phyloP scores from a whole-genome alignment of 2,329 filamentous ascomycete genomes.

The Ceratocystis variospora region DNA sequence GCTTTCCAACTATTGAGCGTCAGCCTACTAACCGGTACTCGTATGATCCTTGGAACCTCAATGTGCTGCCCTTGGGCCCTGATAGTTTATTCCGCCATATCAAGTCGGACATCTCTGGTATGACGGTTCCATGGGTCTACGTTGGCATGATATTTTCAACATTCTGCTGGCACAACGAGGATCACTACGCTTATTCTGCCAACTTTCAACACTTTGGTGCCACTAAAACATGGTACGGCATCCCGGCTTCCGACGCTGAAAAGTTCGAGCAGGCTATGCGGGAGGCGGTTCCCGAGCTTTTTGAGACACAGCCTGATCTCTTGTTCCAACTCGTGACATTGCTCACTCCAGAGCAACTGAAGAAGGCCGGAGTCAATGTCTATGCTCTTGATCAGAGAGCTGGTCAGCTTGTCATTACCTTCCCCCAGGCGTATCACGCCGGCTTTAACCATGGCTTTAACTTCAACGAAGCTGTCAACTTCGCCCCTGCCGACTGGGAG shows the following conservation, averaged over 20 bases:
- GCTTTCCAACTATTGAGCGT: slow-evolving; percentile 87
- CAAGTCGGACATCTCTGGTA: slow-evolving; percentile 94
- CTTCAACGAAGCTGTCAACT: slow-evolving; percentile 97
- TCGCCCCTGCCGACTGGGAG: slow-evolving; percentile 91
- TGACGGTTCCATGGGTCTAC: slow-evolving; percentile 98
- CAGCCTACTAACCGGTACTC: slow-evolving; percentile 79
- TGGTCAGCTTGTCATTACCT: slow-evolving; percentile 91
- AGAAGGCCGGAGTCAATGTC: slow-evolving; percentile 82
- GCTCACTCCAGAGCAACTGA: slow-evolving; percentile 80
- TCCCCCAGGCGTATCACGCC: slow-evolving; percentile 91
- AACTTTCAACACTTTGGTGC: slow-evolving; percentile 98
- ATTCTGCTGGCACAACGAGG: slow-evolving; percentile 98
- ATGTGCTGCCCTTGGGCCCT: slow-evolving; percentile 74
- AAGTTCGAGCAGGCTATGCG: slow-evolving; percentile 94
- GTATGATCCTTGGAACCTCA: slow-evolving; percentile 89
- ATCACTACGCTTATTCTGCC: slow-evolving; percentile 93
- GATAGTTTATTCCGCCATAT: slow-evolving; percentile 94
- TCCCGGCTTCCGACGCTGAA: slow-evolving; percentile 81
- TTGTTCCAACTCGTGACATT: slow-evolving; percentile 96
- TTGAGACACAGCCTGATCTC: slow-evolving; percentile 91
- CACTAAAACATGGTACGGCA: slow-evolving; percentile 98
- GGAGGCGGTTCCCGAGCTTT: slow-evolving; percentile 86
- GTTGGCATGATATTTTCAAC: slow-evolving; percentile 99
- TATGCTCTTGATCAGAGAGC: slow-evolving; percentile 93
- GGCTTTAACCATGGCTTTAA: slow-evolving; percentile 99